Conservation (phyloP, 1,139 yeast genomes). For the Candida sp. region DNA sequence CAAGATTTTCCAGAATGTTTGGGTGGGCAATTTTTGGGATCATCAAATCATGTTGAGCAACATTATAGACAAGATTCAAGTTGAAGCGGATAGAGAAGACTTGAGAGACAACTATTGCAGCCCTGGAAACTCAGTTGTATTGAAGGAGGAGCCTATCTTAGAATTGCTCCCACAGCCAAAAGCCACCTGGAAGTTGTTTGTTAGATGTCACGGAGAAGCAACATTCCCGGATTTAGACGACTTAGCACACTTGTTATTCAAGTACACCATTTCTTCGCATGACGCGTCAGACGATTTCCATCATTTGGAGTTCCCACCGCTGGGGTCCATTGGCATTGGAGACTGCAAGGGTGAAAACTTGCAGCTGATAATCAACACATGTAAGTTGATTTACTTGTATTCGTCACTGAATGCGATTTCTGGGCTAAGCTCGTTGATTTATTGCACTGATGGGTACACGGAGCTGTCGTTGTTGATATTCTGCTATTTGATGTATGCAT, state of each 20-base stretch:
- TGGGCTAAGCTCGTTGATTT: constrained; percentile 48
- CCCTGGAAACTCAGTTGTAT: constrained; percentile 29
- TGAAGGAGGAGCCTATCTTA: constrained; percentile 14
- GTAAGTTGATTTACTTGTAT: constrained; percentile 58
- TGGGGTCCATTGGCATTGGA: constrained; percentile 80
- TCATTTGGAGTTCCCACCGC: constrained; percentile 74
- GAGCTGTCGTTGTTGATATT: constrained; percentile 80
- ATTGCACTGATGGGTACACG: constrained; percentile 92
- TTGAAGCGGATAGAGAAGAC: neutral
- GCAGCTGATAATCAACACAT: constrained; percentile 61
- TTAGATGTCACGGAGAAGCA: constrained; percentile 58
- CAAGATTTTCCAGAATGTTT: constrained; percentile 56
- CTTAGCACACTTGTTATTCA: constrained; percentile 39
- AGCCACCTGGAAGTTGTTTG: constrained; percentile 42
- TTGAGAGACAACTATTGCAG: constrained; percentile 49
- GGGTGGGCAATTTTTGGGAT: constrained; percentile 80
- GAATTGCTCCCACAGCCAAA: constrained; percentile 35
- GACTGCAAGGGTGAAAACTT: constrained; percentile 63
- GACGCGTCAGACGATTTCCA: constrained; percentile 31
- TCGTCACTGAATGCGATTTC: constrained; percentile 31
- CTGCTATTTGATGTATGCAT: constrained; percentile 71
- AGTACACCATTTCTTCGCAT: constrained; percentile 31
- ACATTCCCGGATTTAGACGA: constrained; percentile 51
- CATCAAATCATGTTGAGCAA: constrained; percentile 39
- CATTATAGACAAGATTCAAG: constrained; percentile 18